Evolutionary conservation across 208 protist genomes (phyloP), one percentile per base, ranked within the genome.

Genomic region (Crithidia expoeki): DNA sequence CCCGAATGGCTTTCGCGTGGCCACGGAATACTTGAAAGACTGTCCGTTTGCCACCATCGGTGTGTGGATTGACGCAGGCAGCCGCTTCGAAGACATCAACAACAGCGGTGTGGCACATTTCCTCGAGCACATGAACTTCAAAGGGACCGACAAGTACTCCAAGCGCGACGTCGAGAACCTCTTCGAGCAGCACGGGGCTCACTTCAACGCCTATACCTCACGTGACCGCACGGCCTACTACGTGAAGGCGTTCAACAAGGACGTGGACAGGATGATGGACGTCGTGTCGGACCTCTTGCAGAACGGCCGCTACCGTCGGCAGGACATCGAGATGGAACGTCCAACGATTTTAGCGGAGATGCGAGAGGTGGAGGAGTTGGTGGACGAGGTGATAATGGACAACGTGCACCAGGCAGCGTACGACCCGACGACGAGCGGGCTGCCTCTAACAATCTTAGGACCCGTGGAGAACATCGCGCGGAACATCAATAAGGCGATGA

Each of bases 71-170:
- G 96, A 99, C 75, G 91, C 96, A 5, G 98, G 98, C 47, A 98
- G 89, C 66, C 94, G 97, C 33, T 99, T 98, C 62, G 98, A 99
- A 89, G 97, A 83, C 21, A 77, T 93, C n/a, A 68, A 88, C 27
- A 99, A 98, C 86, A 99, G 98, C 81, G 98, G 98, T 52, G 93
- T 97, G 21, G 98, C 98, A 30, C 98, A 99, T 74, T 99, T 99
- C 69, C 86, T 99, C 1, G 98, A 99, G 86, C 98, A 99, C 83
- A 98, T 99, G 95, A 94, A 97, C 74, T 99, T 99, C 83, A 99
- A 99, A 66, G 98, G 98, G 30, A 99, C 98, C 7, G 71, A 84
- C 6, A 90, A 79, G 27, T 96, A 98, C 70, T 93, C 94, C 6
- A 93, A 96, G 73, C 33, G 79, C 17, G 84, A 94, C n/a, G 86